phyloP scores from a whole-genome alignment of 2,329 filamentous ascomycete species.

The Trichoderma semiorbis region DNA sequence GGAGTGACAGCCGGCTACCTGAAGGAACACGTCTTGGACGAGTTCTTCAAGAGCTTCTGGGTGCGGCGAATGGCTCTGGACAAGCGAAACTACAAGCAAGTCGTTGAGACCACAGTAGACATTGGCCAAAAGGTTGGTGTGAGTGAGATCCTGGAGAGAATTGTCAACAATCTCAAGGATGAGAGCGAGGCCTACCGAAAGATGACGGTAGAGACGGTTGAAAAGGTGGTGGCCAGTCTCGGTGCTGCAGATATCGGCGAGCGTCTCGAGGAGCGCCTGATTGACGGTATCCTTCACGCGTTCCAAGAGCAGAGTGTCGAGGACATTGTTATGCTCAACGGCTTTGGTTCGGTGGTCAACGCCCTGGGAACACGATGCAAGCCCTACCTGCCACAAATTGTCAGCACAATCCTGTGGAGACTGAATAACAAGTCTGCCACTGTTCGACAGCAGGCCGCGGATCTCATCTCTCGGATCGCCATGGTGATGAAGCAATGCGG shows the following conservation, averaged over 20 bases:
- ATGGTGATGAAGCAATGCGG: slow-evolving; percentile 99
- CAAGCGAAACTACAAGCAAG: slow-evolving; percentile 95
- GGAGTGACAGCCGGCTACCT: slow-evolving; percentile 93
- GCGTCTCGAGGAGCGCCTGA: slow-evolving; percentile 85
- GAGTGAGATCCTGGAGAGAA: slow-evolving; percentile 87
- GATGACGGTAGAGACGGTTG: slow-evolving; percentile 97
- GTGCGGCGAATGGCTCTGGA: slow-evolving; percentile 94
- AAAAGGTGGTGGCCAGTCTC: slow-evolving; percentile 90
- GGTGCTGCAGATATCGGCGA: slow-evolving; percentile 93
- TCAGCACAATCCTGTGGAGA: slow-evolving; percentile 92
- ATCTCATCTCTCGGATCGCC: slow-evolving; percentile 93
- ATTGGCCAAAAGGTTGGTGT: slow-evolving; percentile 97
- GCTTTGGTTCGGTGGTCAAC: slow-evolving; percentile 96
- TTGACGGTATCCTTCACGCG: slow-evolving; percentile 91
- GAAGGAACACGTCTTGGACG: slow-evolving; percentile 89
- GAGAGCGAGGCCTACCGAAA: slow-evolving; percentile 97
- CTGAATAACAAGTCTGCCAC: slow-evolving; percentile 98
- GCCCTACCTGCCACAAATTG: slow-evolving; percentile 93
- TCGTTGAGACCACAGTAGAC: slow-evolving; percentile 96
- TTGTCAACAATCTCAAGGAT: slow-evolving; percentile 95
- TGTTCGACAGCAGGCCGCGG: slow-evolving; percentile 93
- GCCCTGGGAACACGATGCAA: slow-evolving; percentile 91
- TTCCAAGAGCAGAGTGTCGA: slow-evolving; percentile 99
- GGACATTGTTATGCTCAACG: slow-evolving; percentile 93
- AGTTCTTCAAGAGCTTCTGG: slow-evolving; percentile 99